Evolutionary conservation across 2,329 filamentous ascomycete genomes (phyloP), one percentile per base, ranked within the genome.

Genomic region (Beauveria bassiana): DNA sequence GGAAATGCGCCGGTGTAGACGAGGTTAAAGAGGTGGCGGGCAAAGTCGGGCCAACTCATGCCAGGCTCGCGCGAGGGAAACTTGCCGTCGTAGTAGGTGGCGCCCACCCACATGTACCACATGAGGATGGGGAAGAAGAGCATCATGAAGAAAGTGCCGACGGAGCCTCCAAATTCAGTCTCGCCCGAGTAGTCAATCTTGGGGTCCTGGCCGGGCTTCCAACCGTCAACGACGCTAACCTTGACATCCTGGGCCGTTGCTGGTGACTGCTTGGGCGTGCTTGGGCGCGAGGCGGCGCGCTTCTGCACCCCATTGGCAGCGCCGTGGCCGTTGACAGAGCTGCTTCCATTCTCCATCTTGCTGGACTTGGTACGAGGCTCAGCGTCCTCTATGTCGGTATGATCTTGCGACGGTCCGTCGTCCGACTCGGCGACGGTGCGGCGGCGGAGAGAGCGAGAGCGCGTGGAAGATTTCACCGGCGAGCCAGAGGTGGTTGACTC

Each of bases 91-190:
- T 97, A 99, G 78, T 93, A 96, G 55, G 88, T 93, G 40, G 93
- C 90, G 56, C 95, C 95, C 74, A 96, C 87, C 93, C 93, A 98
- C 93, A 99, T 96, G 78, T 97, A 98, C 83, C 91, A 97, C 93
- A 98, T 98, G 68, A 99, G 83, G 43, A 87, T 65, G n/a, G 95
- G 95, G 76, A 98, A 99, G 51, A 89, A 86, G 65, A 92, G 82
- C 91, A 98, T 98, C 85, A 97, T 92, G 67, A 84, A 79, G 18
- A 83, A 76, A 47, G 93, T 88, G 61, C 95, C 93, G n/a, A 82
- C 72, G 3, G 90, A 87, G 62, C 95, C 95, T 65, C 93, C 93
- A 71, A 98, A 99, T 72, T 99, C 96, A 67, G 85, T 83, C 65
- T 83, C 78, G 65, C 82, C 84, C 1, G 84, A 86, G 69, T 81